Base-by-base conservation (phyloP, 2,329 filamentous ascomycete genomes). In the Pseudocercospora cruenta region DNA sequence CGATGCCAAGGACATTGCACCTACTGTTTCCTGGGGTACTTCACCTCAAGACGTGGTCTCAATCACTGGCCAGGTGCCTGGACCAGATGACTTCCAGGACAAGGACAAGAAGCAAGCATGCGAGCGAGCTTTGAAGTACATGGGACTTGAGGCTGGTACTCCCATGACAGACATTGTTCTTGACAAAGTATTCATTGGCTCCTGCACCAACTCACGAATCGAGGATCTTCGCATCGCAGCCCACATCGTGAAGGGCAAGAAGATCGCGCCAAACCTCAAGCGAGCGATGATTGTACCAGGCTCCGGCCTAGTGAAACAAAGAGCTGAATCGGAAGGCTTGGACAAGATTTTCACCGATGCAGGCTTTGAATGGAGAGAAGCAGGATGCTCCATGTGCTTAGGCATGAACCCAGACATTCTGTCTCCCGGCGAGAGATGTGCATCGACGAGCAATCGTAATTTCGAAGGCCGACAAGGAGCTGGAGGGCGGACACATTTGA, bases 361-460 rank as follows among this genome's bases (percentile, higher is more conserved):
- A 58, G 95, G 95, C 7, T 98, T 98, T 72, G 94, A 98, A 79
- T 98, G 94, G 94, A 89, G 95, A 78, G 95, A 99, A 83, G 95
- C 95, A 71, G 95, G 95, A 58, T 99, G 95, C 87, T 96, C 92
- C 69, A 99, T 99, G 95, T 98, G 95, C 78, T 86, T 99, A 63
- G 95, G 95, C 78, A 99, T 99, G 94, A 99, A 99, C 84, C 94
- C 95, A 0, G 95, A 99, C 79, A 98, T 99, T 70, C 87, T 98
- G 55, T 89, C 93, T 1, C 94, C 95, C 62, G 87, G 91, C 78
- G 95, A 99, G 82, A 90, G 95, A 75, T 98, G 95, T 78, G 95
- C 95, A 49, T 94, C 91, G 77, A 98, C 95, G 58, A 96, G 92
- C 69, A 98, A 98, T 83, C 91, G 95, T 74, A 98, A 98, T 81